These are phyloP conservation scores for Zygotorulaspora sp. DNA, from an alignment of 805 yeast species.

Conservation along the genomic window DNA sequence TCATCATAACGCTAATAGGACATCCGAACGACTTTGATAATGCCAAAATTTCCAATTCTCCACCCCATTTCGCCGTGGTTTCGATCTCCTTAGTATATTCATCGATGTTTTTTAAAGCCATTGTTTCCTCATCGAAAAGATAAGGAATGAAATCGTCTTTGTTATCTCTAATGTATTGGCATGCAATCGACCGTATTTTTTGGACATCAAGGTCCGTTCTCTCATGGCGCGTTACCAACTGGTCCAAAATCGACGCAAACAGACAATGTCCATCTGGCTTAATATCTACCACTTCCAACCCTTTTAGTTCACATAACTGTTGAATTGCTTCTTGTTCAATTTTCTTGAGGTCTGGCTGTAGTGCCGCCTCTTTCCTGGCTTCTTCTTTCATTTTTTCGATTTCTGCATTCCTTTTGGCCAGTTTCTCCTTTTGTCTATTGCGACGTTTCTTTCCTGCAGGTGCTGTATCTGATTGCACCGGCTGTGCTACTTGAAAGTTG, in stretches of 20 bases:
- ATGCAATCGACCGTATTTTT: conserved; percentile 63
- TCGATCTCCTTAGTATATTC: conserved; percentile 66
- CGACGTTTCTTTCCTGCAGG: conserved; percentile 40
- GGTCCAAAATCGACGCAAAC: conserved; percentile 82
- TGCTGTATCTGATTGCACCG: conserved; percentile 7
- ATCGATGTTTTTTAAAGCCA: conserved; percentile 57
- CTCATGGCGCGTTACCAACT: conserved; percentile 52
- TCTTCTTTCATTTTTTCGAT: conserved; percentile 56
- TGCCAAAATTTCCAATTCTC: conserved; percentile 87
- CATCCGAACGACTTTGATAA: conserved; percentile 65
- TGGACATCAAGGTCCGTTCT: conserved; percentile 21
- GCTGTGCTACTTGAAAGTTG: conserved; percentile 22
- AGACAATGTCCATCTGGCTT: conserved; percentile 93
- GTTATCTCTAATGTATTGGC: conserved; percentile 57
- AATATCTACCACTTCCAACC: conserved; percentile 60
- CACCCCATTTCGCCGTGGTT: conserved; percentile 92
- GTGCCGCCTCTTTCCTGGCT: conserved; percentile 66
- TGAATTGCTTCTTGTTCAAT: conserved; percentile 68
- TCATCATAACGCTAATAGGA: conserved; percentile 71
- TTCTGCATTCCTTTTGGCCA: conserved; percentile 72
- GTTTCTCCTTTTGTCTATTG: conserved; percentile 79
- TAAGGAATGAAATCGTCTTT: conserved; percentile 75
- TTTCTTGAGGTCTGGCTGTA: conserved; percentile 60
- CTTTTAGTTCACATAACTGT: conserved; percentile 45
- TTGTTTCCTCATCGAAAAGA: conserved; percentile 72